phyloP scores from a whole-genome alignment of 148 eudicot species.

The Mesembryanthemum crystallinum region DNA sequence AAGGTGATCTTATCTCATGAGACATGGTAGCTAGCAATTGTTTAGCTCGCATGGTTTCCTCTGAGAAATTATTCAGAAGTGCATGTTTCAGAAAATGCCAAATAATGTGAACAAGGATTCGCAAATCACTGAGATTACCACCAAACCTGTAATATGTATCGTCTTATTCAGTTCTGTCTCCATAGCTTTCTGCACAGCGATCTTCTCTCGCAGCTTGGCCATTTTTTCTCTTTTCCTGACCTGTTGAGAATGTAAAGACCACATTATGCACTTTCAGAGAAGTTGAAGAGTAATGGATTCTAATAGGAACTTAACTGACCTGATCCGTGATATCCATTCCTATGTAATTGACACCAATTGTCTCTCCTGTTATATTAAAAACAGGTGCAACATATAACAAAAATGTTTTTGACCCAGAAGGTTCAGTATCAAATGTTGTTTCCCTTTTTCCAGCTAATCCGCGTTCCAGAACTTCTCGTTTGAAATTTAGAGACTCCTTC shows the following conservation, averaged over 20 bases:
- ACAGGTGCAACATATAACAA: constrained; percentile 92
- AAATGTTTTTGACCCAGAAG: constrained; percentile 80
- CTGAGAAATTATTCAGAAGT: constrained; percentile 34
- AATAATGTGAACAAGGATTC: constrained; percentile 13
- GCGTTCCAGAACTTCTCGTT: constrained; percentile 78
- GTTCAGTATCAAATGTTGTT: constrained; percentile 81
- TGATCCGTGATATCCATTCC: constrained; percentile 97
- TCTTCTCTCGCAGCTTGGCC: constrained; percentile 85
- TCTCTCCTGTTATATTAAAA: constrained; percentile 77
- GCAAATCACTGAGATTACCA: constrained; percentile 1
- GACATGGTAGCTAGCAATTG: constrained; percentile 98
- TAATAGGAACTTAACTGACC: constrained; percentile 37
- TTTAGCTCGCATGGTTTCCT: constrained; percentile 97
- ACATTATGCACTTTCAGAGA: background rate
- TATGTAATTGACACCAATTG: constrained; percentile 88
- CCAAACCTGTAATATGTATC: constrained; percentile 79
- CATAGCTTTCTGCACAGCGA: constrained; percentile 92
- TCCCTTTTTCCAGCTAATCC: constrained; percentile 88
- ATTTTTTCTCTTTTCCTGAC: constrained; percentile 85
- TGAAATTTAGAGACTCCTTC: constrained; percentile 82
- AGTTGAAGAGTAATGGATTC: background rate
- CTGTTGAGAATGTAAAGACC: constrained; percentile 35
- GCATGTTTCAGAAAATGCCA: constrained; percentile 1
- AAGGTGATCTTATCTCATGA: constrained; percentile 92
- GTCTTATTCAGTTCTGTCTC: constrained; percentile 93